Evolutionary conservation across 805 yeast species (phyloP), one percentile per base, ranked within the genome.

Genomic region (Cyberlindnera samutprakarnensis): DNA sequence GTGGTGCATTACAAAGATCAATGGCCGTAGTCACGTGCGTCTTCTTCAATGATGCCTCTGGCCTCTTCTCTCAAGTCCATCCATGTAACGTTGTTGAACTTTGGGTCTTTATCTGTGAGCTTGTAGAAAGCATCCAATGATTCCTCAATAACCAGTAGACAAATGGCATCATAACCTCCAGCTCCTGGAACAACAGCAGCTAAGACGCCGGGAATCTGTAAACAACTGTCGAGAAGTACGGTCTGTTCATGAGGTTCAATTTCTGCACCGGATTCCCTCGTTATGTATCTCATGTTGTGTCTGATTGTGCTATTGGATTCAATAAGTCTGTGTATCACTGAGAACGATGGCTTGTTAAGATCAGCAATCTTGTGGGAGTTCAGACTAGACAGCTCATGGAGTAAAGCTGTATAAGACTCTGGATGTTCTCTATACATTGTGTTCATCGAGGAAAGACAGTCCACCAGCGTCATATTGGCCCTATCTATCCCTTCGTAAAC

Each of bases 101-200:
- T 43, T 1, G 39, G 35, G 18, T 59, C 56, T 0, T 35, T 35
- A 9, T 34, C 30, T 1, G 66, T 56, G 20, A 36, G 46, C 17
- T 33, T 23, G 19, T 39, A 33, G 27, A 75, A 61, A 9, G 44
- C 38, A 3, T 47, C 54, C 3, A 70, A 52, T 3, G 70, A 53
- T 1, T 56, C 48, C 18, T 69, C 73, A 2, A 70, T 64, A 3
- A 80, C 78, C 18, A 92, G 56, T 18, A 90, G 48, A 35, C 94
- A 72, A 14, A 92, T 72, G 1, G 98, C 98, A 61, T 92, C 98
- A 51, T 77, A 82, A 0, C 98, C 98, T 18, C 98, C 98, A 1
- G 98, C 98, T 2, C 98, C 98, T 0, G 98, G 98, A 4, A 92
- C 95, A 21, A 92, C 88, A n/a, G 95, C 96, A 0, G 95, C 94